phyloP scores from a whole-genome alignment of 148 eudicot genomes.

The Salicornia ramosissima region DNA sequence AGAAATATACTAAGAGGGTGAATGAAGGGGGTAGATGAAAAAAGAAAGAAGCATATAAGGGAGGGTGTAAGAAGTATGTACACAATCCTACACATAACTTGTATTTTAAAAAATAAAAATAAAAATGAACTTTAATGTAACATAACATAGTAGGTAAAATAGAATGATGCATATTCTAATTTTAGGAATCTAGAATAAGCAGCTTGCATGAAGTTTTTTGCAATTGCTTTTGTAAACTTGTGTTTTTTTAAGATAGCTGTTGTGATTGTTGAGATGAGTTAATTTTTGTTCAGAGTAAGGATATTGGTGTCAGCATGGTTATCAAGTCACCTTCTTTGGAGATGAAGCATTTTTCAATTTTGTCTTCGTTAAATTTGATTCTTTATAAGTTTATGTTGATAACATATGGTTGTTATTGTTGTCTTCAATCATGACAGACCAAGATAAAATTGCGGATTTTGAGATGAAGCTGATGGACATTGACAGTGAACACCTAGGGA shows the following conservation, averaged over 20 bases:
- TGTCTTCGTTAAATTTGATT: not conserved
- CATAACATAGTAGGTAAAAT: too few species aligned
- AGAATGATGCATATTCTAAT: too few species aligned
- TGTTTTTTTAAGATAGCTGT: not conserved
- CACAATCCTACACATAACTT: too few species aligned
- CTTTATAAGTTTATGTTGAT: not conserved
- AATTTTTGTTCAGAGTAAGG: not conserved
- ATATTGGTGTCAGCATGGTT: not conserved
- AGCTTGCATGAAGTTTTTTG: too few species aligned
- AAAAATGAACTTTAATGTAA: too few species aligned
- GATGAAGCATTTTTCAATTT: not conserved
- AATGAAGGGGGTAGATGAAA: too few species aligned
- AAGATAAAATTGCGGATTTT: slow-evolving; percentile 90
- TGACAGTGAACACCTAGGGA: slow-evolving; percentile 91
- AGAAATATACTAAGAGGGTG: too few species aligned
- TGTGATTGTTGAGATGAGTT: not conserved
- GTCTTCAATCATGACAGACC: slow-evolving; percentile 38
- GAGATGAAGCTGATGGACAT: slow-evolving; percentile 98
- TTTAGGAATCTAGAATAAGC: not conserved
- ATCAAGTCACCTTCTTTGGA: not conserved
- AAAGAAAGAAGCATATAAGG: too few species aligned
- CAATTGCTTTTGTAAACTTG: not conserved
- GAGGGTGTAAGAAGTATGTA: too few species aligned
- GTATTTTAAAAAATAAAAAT: too few species aligned
- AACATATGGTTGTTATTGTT: slow-evolving; percentile 1